A percentile compares a stretch with the other conserved stretches of the same genome.
Conservation (phyloP, 345 rosid species). For the Gossypium turneri region DNA sequence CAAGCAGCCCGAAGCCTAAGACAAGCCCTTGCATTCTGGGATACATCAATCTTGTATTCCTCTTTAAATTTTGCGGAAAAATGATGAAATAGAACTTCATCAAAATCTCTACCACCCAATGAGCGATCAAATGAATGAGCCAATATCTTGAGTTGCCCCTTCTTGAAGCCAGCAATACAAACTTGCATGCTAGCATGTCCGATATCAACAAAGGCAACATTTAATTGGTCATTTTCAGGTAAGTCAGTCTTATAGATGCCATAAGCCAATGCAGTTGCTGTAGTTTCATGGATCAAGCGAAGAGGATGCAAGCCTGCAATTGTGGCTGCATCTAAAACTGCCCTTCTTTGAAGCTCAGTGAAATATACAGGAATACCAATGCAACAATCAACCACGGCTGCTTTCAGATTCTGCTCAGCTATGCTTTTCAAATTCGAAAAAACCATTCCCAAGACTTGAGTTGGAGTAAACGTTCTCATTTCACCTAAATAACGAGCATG, state of each 20-base stretch:
- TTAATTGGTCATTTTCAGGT: slow-evolving; percentile 76
- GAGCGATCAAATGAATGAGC: slow-evolving; percentile 75
- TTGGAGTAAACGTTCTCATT: slow-evolving; percentile 66
- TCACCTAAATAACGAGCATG: slow-evolving; percentile 85
- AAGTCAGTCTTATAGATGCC: slow-evolving; percentile 95
- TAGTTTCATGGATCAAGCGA: slow-evolving; percentile 80
- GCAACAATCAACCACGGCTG: slow-evolving; percentile 93
- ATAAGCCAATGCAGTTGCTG: slow-evolving; percentile 94
- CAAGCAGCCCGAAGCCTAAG: slow-evolving; percentile 76
- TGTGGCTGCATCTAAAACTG: slow-evolving; percentile 86
- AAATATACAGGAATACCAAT: slow-evolving; percentile 92
- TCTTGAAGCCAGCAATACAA: slow-evolving; percentile 84
- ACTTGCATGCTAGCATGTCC: slow-evolving; percentile 97
- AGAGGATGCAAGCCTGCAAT: slow-evolving; percentile 92
- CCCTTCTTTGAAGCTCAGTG: slow-evolving; percentile 92
- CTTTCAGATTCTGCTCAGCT: slow-evolving; percentile 76
- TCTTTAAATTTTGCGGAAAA: slow-evolving; percentile 79
- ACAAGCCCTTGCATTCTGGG: slow-evolving; percentile 82
- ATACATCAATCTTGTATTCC: slow-evolving; percentile 86
- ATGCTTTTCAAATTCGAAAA: slow-evolving; percentile 73
- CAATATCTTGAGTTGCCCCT: slow-evolving; percentile 76
- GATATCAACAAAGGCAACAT: slow-evolving; percentile 87
- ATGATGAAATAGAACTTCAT: slow-evolving; percentile 73
- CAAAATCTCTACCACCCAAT: slow-evolving; percentile 91
- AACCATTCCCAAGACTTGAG: slow-evolving; percentile 92